Conservation (phyloP, 495 filamentous ascomycete species). For the Penicillium steckii region DNA sequence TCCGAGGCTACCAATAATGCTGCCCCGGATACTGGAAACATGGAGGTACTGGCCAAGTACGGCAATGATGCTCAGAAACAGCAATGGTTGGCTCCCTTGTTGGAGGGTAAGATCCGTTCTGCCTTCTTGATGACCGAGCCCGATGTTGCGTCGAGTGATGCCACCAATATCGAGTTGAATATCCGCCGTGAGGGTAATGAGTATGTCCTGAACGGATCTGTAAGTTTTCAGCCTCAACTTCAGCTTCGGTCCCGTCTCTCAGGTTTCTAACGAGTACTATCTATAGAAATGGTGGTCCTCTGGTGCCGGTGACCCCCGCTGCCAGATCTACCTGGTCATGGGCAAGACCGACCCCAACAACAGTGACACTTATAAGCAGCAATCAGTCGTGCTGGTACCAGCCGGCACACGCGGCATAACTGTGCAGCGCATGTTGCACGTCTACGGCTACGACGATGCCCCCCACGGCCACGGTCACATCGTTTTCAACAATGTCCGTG, state of each 20-base stretch:
- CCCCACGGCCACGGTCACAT: slow-evolving; percentile 93
- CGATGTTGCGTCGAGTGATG: slow-evolving; percentile 80
- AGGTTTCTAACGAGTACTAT: background rate
- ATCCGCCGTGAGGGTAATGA: slow-evolving; percentile 79
- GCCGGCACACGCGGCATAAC: slow-evolving; percentile 72
- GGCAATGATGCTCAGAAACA: slow-evolving; percentile 87
- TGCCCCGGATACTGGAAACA: slow-evolving; percentile 91
- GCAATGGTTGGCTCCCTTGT: slow-evolving; percentile 77
- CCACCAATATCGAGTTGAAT: slow-evolving; percentile 80
- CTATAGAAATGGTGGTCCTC: slow-evolving; percentile 93
- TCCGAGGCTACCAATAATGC: slow-evolving; percentile 90
- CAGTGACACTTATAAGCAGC: slow-evolving; percentile 75
- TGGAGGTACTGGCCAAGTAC: slow-evolving; percentile 95
- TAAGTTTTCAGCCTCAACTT: no score
- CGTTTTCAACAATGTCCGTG: slow-evolving; percentile 79
- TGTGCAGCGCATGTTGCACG: slow-evolving; percentile 79
- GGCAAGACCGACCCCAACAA: slow-evolving; percentile 75
- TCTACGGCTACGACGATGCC: slow-evolving; percentile 94
- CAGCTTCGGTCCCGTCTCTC: background rate
- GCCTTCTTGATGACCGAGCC: slow-evolving; percentile 96
- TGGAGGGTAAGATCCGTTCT: slow-evolving; percentile 83
- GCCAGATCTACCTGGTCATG: slow-evolving; percentile 89
- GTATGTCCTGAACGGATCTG: slow-evolving; percentile 82
- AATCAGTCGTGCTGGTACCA: slow-evolving; percentile 86
- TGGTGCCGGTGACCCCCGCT: slow-evolving; percentile 87